Percentiles rank a stretch among this genome's conserved stretches.
Conservation (phyloP, 2,329 filamentous ascomycete species). For the Penicillium paneum region DNA sequence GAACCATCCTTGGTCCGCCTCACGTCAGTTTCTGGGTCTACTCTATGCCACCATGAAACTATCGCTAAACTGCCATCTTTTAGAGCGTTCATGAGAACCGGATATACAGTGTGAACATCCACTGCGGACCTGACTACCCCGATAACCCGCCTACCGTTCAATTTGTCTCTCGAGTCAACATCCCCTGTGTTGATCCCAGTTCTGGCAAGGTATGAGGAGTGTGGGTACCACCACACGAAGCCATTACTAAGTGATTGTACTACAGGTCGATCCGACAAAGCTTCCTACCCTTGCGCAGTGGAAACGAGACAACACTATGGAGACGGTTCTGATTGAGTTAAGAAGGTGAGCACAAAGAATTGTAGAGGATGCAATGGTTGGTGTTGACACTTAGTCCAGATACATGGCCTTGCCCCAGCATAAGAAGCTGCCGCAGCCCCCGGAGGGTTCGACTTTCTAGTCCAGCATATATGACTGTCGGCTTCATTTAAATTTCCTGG, state of each 20-base stretch:
- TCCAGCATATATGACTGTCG: slow-evolving; percentile 22
- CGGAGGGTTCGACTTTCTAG: slow-evolving; percentile 70
- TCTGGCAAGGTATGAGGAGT: slow-evolving; percentile 63
- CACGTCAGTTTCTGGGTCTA: slow-evolving; percentile 62
- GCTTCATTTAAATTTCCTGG: slow-evolving; percentile 25
- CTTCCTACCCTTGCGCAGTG: slow-evolving; percentile 83
- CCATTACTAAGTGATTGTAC: slow-evolving; percentile 9
- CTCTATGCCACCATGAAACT: background rate
- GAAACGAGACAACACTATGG: slow-evolving; percentile 93
- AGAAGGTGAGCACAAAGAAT: slow-evolving; percentile 57
- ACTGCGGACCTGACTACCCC: slow-evolving; percentile 87
- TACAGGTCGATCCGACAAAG: slow-evolving; percentile 74
- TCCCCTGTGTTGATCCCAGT: slow-evolving; percentile 83
- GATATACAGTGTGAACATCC: slow-evolving; percentile 97
- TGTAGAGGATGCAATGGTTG: background rate
- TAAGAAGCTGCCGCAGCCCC: slow-evolving; percentile 93
- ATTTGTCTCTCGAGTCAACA: slow-evolving; percentile 91
- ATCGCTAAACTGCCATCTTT: slow-evolving; percentile 14
- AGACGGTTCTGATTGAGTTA: slow-evolving; percentile 84
- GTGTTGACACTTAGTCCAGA: slow-evolving; percentile 48
- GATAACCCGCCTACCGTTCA: slow-evolving; percentile 84
- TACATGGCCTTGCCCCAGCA: slow-evolving; percentile 89
- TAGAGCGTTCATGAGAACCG: slow-evolving; percentile 96
- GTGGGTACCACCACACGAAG: background rate
- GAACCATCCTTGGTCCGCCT: slow-evolving; percentile 92